Conservation (phyloP, 768 basidiomycete species). For the Boletales sp. region DNA sequence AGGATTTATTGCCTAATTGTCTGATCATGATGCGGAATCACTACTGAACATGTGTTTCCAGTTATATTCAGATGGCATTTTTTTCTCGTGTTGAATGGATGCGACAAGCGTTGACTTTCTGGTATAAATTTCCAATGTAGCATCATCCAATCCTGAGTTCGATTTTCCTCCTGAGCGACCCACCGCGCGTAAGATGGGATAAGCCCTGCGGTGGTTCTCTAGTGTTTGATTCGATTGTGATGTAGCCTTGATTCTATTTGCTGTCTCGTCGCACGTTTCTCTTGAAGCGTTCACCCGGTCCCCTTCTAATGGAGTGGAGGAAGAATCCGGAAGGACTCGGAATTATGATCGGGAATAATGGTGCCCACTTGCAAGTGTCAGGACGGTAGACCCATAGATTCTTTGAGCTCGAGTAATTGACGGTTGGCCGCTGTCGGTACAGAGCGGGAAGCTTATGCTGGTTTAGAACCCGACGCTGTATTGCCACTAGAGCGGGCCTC, state of each 20-base stretch:
- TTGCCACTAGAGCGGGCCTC: no score
- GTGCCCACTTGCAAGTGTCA: no score
- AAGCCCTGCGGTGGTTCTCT: background rate
- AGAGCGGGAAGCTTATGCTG: no score
- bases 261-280: background rate
- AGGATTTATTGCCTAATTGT: conserved; percentile 19
- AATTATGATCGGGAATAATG: no score
- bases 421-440: no score
- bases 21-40: conserved; percentile 10
- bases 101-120: conserved; percentile 1
- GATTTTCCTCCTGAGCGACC: background rate
- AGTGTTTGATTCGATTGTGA: conserved; percentile 1
- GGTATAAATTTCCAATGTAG: conserved; percentile 9
- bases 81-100: conserved; percentile 6
- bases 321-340: no score
- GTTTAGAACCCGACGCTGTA: no score
- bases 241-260: background rate
- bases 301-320: no score
- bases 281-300: background rate
- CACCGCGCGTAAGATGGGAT: conserved; percentile 3
- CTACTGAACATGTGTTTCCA: conserved; percentile 15
- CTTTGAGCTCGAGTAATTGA: no score
- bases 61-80: conserved; percentile 6
- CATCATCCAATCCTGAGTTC: background rate
- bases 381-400: no score